Percentiles rank a stretch among this genome's conserved stretches.
Evolutionary conservation across 1,284 basidiomycete genomes (phyloP).

Genomic region (Boletellus deceptivus): DNA sequence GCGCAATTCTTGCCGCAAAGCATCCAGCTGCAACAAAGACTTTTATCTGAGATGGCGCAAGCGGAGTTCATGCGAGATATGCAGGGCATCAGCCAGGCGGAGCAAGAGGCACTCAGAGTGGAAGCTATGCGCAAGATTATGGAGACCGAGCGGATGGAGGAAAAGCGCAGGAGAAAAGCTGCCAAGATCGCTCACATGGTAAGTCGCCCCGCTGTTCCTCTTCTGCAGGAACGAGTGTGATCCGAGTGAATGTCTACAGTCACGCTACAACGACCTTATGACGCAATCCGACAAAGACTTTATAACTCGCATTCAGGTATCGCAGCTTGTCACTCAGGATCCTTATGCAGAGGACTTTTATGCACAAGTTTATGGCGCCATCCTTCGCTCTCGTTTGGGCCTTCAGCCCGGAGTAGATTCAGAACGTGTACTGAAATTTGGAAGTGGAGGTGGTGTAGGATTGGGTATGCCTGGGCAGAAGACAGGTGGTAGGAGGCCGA

Average conservation of each 20-base stretch:
- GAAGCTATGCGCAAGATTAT: conserved; percentile 86
- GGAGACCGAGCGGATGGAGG: conserved; percentile 85
- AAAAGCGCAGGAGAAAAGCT: conserved; percentile 74
- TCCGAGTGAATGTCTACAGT: conserved; percentile 44
- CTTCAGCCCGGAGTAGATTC: conserved; percentile 54
- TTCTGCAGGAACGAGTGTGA: neutral
- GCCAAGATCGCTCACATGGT: conserved; percentile 88
- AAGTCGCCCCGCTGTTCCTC: conserved; percentile 8
- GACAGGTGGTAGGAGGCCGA: conserved; percentile 72
- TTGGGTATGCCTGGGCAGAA: conserved; percentile 52
- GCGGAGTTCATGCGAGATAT: conserved; percentile 63
- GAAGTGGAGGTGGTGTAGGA: conserved; percentile 81
- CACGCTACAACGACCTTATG: conserved; percentile 98
- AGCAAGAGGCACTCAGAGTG: conserved; percentile 66
- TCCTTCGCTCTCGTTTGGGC: conserved; percentile 75
- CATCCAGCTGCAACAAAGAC: conserved; percentile 67
- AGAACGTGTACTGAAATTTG: conserved; percentile 80
- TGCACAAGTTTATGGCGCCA: conserved; percentile 91
- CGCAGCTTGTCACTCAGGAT: conserved; percentile 93
- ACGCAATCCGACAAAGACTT: conserved; percentile 99
- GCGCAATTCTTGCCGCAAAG: conserved; percentile 54
- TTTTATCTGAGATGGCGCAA: conserved; percentile 70
- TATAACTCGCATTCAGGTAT: conserved; percentile 98
- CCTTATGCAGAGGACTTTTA: conserved; percentile 99
- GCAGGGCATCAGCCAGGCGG: conserved; percentile 53